Evolutionary conservation across 768 basidiomycete genomes (phyloP).

Genomic region (Psilocybe cyanescens): DNA sequence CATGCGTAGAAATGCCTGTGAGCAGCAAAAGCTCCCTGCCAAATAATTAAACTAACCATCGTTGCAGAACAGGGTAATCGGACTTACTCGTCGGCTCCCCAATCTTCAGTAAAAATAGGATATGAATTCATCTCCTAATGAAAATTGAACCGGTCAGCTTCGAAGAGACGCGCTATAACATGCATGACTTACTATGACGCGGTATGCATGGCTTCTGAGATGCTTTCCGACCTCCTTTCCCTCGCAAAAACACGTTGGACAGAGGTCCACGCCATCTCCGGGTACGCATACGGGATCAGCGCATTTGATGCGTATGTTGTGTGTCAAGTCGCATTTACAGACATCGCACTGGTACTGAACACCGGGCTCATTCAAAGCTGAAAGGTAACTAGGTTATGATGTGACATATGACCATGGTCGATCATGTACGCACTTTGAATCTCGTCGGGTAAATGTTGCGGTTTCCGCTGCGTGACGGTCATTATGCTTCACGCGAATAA

Average conservation of each 20-base stretch:
- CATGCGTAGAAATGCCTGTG: constrained; percentile 85
- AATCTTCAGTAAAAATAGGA: constrained; percentile 93
- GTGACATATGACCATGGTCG: constrained; percentile 19
- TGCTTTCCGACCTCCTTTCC: constrained; percentile 90
- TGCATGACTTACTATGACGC: constrained; percentile 72
- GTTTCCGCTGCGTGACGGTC: constrained; percentile 72
- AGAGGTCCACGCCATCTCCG: constrained; percentile 88
- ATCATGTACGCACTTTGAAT: constrained; percentile 54
- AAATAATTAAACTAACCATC: constrained; percentile 7
- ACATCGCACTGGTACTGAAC: constrained; percentile 84
- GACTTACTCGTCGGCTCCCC: constrained; percentile 96
- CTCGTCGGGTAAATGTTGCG: constrained; percentile 66
- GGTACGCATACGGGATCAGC: constrained; percentile 72
- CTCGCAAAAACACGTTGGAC: constrained; percentile 92
- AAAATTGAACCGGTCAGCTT: constrained; percentile 11
- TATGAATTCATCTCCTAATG: constrained; percentile 91
- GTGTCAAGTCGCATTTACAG: constrained; percentile 88
- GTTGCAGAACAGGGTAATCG: not conserved
- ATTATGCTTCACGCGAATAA: constrained; percentile 35
- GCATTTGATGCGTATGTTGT: constrained; percentile 96
- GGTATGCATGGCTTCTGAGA: constrained; percentile 86
- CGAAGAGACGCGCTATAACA: constrained; percentile 2
- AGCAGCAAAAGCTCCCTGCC: constrained; percentile 85
- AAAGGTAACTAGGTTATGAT: constrained; percentile 11
- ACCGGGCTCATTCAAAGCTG: constrained; percentile 82